Percentiles rank a stretch among this genome's conserved stretches.
Evolutionary conservation across 179 eudicot genomes (phyloP).

Genomic region (Amaranthus tricolor): DNA sequence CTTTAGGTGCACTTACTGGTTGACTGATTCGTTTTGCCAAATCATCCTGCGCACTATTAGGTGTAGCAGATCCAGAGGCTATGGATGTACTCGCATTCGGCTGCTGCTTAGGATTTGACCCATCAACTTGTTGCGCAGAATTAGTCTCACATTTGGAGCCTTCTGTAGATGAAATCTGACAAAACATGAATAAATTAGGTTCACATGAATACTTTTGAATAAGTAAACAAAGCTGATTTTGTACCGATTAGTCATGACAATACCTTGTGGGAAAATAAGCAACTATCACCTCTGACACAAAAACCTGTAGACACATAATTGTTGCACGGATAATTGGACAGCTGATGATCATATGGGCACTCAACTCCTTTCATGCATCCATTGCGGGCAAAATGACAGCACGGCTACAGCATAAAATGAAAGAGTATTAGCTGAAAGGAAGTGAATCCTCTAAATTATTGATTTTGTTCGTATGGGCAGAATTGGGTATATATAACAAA

Average conservation of each 20-base stretch:
- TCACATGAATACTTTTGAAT: conserved; percentile 1
- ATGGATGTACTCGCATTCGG: conserved; percentile 23
- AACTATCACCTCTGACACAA: conserved; percentile 72
- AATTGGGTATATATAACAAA: no score
- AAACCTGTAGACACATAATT: conserved; percentile 48
- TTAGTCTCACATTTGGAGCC: conserved; percentile 27
- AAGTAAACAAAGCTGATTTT: background rate
- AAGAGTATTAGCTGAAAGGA: conserved; percentile 16
- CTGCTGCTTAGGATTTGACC: conserved; percentile 32
- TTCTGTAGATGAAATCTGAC: conserved; percentile 33
- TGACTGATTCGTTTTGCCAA: conserved; percentile 16
- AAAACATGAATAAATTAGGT: conserved; percentile 12
- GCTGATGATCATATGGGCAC: conserved; percentile 89
- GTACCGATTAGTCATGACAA: background rate
- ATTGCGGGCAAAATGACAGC: conserved; percentile 80
- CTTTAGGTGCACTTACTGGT: conserved; percentile 51
- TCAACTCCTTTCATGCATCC: conserved; percentile 95
- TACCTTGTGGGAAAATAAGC: conserved; percentile 90
- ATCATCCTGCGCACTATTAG: conserved; percentile 27
- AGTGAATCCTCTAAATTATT: no score
- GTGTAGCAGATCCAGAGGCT: conserved; percentile 21
- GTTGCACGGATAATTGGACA: conserved; percentile 88
- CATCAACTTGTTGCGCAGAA: conserved; percentile 26
- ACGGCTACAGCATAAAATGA: conserved; percentile 56
- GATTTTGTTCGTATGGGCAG: no score